Percentiles rank a stretch among this genome's conserved stretches.
phyloP scores from a whole-genome alignment of 2,329 filamentous ascomycete species.

The Phoma sp. region DNA sequence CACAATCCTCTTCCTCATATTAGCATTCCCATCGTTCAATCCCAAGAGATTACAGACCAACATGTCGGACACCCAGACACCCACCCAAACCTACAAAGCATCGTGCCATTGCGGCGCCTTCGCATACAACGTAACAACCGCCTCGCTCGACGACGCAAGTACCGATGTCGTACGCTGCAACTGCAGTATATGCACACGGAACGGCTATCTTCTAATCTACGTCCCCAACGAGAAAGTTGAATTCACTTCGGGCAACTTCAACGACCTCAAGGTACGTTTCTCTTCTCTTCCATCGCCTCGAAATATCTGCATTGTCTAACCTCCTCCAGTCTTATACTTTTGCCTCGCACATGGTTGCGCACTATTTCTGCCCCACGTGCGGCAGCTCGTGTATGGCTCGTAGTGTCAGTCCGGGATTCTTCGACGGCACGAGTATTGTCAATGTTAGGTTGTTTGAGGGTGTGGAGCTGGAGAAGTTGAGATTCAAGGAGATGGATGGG shows the following conservation, averaged over 20 bases:
- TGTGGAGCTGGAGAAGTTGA: slow-evolving; percentile 36
- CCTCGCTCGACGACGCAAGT: slow-evolving; percentile 55
- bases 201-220: slow-evolving; percentile 59
- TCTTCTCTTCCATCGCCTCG: background rate
- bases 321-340: slow-evolving; percentile 35
- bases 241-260: slow-evolving; percentile 27
- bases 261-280: slow-evolving; percentile 26
- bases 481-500: slow-evolving; percentile 32
- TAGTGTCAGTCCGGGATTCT: slow-evolving; percentile 23
- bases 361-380: slow-evolving; percentile 41
- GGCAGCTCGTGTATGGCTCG: slow-evolving; percentile 35
- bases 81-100: slow-evolving; percentile 56
- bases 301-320: background rate
- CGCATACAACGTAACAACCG: slow-evolving; percentile 56
- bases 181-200: slow-evolving; percentile 61
- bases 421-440: slow-evolving; percentile 26
- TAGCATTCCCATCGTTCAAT: background rate
- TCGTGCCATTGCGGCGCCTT: slow-evolving; percentile 63
- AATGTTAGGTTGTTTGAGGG: slow-evolving; percentile 40
- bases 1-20: background rate
- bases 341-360: slow-evolving; percentile 22
- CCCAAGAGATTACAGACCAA: background rate
- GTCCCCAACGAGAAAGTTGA: slow-evolving; percentile 21
- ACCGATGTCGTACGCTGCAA: slow-evolving; percentile 56
- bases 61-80: slow-evolving; percentile 45